A percentile compares a stretch with the other conserved stretches of the same genome.
Evolutionary conservation across 805 yeast genomes (phyloP).

Genomic region (Nakazawaea anatomiae): DNA sequence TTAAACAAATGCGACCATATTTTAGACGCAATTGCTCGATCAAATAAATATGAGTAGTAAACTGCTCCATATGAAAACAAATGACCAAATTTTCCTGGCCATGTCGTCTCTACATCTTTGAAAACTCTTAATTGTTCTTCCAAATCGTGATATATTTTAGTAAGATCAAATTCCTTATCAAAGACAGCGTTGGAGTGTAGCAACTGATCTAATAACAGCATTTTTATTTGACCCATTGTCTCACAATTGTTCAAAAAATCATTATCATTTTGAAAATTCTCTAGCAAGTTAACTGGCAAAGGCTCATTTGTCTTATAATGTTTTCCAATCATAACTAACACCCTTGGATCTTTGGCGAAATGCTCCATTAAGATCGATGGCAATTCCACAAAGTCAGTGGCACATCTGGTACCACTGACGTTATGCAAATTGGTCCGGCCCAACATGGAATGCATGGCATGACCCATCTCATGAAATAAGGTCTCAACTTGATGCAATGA

Average conservation of each 20-base stretch:
- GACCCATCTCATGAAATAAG: slow-evolving; percentile 97
- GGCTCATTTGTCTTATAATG: slow-evolving; percentile 65
- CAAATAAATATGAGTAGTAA: slow-evolving; percentile 86
- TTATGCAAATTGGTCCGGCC: slow-evolving; percentile 89
- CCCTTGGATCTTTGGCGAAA: slow-evolving; percentile 79
- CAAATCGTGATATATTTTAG: slow-evolving; percentile 56
- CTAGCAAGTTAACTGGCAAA: slow-evolving; percentile 45
- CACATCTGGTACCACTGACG: slow-evolving; percentile 91
- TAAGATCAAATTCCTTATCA: slow-evolving; percentile 46
- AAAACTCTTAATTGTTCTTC: slow-evolving; percentile 57
- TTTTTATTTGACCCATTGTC: slow-evolving; percentile 77
- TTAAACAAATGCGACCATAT: slow-evolving; percentile 74
- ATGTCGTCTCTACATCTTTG: slow-evolving; percentile 64
- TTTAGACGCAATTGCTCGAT: slow-evolving; percentile 85
- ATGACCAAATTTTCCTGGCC: slow-evolving; percentile 96
- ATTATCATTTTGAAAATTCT: slow-evolving; percentile 44
- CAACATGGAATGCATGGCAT: slow-evolving; percentile 96
- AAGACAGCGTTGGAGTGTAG: slow-evolving; percentile 49
- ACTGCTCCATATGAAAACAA: slow-evolving; percentile 90
- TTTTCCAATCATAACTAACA: slow-evolving; percentile 63
- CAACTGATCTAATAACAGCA: slow-evolving; percentile 84
- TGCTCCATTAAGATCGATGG: slow-evolving; percentile 97
- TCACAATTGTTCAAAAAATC: slow-evolving; percentile 61
- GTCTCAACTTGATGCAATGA: slow-evolving; percentile 83
- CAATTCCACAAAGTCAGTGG: slow-evolving; percentile 92